These are phyloP conservation scores for Backusella westeae DNA, from an alignment of 192 early-diverging fungal species.

Conservation along the genomic window DNA sequence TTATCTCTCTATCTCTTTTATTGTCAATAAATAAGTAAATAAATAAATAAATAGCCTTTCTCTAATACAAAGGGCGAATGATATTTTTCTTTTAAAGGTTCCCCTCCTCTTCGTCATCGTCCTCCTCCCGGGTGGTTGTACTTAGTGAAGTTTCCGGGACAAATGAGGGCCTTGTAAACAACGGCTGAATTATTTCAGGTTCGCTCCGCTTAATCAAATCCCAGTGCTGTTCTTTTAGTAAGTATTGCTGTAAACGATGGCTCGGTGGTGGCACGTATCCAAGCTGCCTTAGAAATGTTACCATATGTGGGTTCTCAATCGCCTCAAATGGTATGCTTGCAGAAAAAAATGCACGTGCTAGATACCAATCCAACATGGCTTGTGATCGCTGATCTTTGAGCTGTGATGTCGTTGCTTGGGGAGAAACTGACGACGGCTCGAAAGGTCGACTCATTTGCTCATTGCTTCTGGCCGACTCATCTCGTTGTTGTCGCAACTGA, in stretches of 20 bases:
- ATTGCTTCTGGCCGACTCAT: neutral
- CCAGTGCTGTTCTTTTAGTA: conserved; percentile 19
- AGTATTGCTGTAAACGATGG: conserved; percentile 7
- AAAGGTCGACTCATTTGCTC: neutral
- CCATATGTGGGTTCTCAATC: conserved; percentile 13
- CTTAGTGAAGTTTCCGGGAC: neutral
- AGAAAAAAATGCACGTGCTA: conserved; percentile 21
- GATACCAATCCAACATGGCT: conserved; percentile 7
- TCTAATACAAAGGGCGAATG: no score
- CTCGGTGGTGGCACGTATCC: neutral
- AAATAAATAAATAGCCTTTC: no score
- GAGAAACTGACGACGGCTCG: neutral
- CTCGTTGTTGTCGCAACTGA: neutral
- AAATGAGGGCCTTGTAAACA: neutral
- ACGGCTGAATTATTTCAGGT: neutral
- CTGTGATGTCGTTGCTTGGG: neutral
- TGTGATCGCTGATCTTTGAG: conserved; percentile 6
- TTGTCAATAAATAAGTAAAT: no score
- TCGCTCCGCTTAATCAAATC: conserved; percentile 2
- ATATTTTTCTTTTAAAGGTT: neutral
- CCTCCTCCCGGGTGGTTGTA: neutral
- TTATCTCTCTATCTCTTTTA: no score
- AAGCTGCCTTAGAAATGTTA: conserved; percentile 5
- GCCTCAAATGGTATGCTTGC: conserved; percentile 2
- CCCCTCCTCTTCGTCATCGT: neutral